Evolutionary conservation across 2,329 filamentous ascomycete species (phyloP).

Genomic region (Fusarium vanettenii): DNA sequence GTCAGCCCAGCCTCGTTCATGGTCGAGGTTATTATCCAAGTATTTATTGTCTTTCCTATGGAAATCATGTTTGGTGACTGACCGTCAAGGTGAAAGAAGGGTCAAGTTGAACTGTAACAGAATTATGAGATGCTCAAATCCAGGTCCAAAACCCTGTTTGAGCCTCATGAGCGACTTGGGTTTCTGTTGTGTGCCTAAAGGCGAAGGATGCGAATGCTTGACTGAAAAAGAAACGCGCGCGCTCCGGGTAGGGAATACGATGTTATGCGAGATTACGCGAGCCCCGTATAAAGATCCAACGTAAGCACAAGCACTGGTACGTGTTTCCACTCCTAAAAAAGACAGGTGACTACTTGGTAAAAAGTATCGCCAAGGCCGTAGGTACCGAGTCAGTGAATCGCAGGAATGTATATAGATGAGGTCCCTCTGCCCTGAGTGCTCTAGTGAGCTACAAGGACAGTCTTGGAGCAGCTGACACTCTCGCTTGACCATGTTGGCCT

Average conservation of each 20-base stretch:
- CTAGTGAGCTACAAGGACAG: not conserved
- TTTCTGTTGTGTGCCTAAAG: not conserved
- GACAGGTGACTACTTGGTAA: not conserved
- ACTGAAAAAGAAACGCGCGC: not conserved
- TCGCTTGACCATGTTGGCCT: not conserved
- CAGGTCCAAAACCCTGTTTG: not conserved
- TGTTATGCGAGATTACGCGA: not conserved
- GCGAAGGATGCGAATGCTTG: not conserved
- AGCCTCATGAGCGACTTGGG: not conserved
- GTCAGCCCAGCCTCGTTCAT: not conserved
- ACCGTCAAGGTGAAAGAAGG: not conserved
- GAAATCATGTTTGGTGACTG: not conserved
- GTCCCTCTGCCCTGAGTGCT: not conserved
- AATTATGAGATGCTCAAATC: not conserved
- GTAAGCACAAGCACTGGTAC: not conserved
- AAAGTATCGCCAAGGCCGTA: not conserved
- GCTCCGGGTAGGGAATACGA: not conserved
- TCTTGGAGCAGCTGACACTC: not conserved
- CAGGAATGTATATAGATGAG: not conserved
- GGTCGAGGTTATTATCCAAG: not conserved
- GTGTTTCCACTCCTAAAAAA: not conserved
- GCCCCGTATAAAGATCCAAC: not conserved
- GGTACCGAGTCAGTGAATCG: not conserved
- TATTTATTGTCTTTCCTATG: not conserved
- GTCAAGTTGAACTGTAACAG: not conserved